Evolutionary conservation across 1,139 yeast species (phyloP).

Genomic region (Lizanozyma gosingica): DNA sequence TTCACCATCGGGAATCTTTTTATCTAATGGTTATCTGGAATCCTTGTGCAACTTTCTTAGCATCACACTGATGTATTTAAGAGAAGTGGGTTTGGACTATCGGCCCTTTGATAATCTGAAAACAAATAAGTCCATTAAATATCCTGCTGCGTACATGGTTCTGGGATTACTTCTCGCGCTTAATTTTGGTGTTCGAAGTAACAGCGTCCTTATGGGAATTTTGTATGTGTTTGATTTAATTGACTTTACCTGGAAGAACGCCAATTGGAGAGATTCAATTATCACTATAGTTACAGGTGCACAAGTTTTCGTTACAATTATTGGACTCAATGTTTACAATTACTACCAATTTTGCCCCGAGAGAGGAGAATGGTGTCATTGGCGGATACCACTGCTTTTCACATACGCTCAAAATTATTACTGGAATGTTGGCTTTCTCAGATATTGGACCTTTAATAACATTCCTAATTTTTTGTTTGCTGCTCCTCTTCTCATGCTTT

Average conservation of each 20-base stretch:
- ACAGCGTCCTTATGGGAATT: constrained; percentile 65
- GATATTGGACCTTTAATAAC: constrained; percentile 75
- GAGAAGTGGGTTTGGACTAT: constrained; percentile 30
- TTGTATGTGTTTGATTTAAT: constrained; percentile 52
- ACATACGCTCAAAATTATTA: constrained; percentile 70
- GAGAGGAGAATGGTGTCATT: constrained; percentile 72
- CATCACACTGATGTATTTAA: constrained; percentile 46
- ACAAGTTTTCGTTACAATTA: constrained; percentile 38
- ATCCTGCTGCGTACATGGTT: constrained; percentile 23
- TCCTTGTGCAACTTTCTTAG: constrained; percentile 59
- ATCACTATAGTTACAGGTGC: constrained; percentile 45
- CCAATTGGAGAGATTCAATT: constrained; percentile 10
- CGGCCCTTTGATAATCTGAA: constrained; percentile 4
- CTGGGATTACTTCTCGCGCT: constrained; percentile 55
- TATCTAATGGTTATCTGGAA: constrained; percentile 73
- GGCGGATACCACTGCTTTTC: constrained; percentile 51
- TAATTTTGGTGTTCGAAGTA: constrained; percentile 62
- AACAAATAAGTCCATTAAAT: constrained; percentile 8
- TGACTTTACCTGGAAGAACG: constrained; percentile 13
- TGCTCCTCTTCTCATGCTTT: constrained; percentile 42
- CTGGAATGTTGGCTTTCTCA: constrained; percentile 78
- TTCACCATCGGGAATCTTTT: constrained; percentile 77
- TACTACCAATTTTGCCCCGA: constrained; percentile 61
- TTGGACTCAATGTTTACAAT: constrained; percentile 26
- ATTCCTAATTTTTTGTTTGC: constrained; percentile 81